Evolutionary conservation across 1,139 yeast species (phyloP), one percentile per base, ranked within the genome.

Genomic region (Casaregolazyma lundiana): DNA sequence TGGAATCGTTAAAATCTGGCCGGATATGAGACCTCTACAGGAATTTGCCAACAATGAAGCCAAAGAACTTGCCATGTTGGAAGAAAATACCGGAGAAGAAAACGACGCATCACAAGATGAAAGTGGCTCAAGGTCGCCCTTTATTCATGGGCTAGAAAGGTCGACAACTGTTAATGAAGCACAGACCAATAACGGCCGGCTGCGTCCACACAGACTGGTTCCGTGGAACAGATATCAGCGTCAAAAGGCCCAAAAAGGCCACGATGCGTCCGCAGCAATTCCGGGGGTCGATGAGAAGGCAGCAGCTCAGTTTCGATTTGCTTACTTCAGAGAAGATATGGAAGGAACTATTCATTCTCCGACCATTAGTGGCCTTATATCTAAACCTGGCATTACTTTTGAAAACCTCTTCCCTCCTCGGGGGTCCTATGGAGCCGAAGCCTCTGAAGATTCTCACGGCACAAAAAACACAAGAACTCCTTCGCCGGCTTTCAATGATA

Each of bases 271-370:
- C 6, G 43, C 38, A 16, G 45, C 44, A 8, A 44, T 52, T 17
- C 72, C 55, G 66, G 70, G 46, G 60, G 59, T 51, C n/a, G 61
- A 55, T 42, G 60, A 58, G 44, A 54, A 57, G 22, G 47, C 54
- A 5, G 53, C 58, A 17, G 42, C 50, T 30, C 56, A 55, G 26
- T 53, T 50, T 32, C 45, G 98, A 51, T 92, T 86, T 68, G 88
- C 97, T 0, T 92, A 90, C 61, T 92, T 92, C 65, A 73, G 97
- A 54, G 96, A 90, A 55, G 96, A 89, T 59, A 68, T 92, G 55
- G 86, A 84, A 16, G 80, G 88, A 13, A 92, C 98, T 0, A 80
- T 92, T 13, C 97, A 92, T 64, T 80, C 97, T 0, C 92, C 96
- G 1, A 82, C 85, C 3, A 80, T 92, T 30, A 82, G 95, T 11